Percentiles rank a stretch among this genome's conserved stretches.
Conservation (phyloP, 306 rosid species). For the Gastrolobium villosum region DNA sequence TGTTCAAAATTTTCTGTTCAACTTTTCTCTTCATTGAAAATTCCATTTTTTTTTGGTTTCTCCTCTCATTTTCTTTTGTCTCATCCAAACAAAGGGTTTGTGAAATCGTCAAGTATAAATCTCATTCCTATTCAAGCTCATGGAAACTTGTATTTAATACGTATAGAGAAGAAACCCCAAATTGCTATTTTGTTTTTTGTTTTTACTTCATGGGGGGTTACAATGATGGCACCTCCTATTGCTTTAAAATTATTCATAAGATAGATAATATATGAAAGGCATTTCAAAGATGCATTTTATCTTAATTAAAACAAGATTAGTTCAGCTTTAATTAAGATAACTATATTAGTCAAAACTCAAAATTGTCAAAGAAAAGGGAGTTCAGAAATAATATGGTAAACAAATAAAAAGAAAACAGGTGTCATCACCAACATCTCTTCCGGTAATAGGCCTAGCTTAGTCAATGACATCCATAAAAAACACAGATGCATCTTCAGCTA, state of each 20-base stretch:
- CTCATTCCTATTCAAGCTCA: conserved; percentile 17
- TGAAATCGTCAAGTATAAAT: not conserved
- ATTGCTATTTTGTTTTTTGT: not conserved
- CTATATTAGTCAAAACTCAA: not conserved
- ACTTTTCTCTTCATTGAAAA: not conserved
- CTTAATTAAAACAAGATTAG: not conserved
- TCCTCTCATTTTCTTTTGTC: not conserved
- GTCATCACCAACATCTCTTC: not conserved
- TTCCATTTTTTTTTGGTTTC: not conserved
- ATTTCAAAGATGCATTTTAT: not conserved
- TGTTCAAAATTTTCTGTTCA: not conserved
- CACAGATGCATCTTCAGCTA: conserved; percentile 16
- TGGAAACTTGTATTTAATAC: not conserved
- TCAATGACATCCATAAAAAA: conserved; percentile 6
- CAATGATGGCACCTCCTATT: not conserved
- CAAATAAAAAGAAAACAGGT: not conserved
- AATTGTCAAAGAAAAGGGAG: not conserved
- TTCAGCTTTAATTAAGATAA: not conserved
- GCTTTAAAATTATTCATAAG: not conserved
- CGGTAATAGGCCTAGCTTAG: conserved; percentile 23
- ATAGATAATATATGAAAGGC: not conserved
- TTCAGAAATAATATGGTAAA: not conserved
- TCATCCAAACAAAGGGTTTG: not conserved
- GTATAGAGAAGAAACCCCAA: conserved; percentile 1
- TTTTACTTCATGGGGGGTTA: not conserved